Percentiles rank a stretch among this genome's conserved stretches.
Evolutionary conservation across 2,329 filamentous ascomycete genomes (phyloP).

Genomic region (Fusarium avenaceum): DNA sequence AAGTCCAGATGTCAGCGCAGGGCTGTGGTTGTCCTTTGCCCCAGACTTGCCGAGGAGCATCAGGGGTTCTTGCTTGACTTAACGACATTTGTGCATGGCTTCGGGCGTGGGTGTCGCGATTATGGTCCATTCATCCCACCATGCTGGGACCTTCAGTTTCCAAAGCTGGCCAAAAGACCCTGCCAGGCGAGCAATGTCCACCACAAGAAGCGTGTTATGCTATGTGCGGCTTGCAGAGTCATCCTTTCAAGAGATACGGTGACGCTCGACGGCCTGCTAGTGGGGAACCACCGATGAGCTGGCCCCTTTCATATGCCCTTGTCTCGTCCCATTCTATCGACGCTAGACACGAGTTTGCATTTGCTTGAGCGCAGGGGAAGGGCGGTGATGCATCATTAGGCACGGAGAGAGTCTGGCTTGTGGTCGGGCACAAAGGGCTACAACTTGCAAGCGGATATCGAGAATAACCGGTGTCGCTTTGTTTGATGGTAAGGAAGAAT

Average conservation of each 20-base stretch:
- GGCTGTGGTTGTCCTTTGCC: slow-evolving; percentile 46
- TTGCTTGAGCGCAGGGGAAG: slow-evolving; percentile 45
- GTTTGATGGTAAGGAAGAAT: slow-evolving; percentile 25
- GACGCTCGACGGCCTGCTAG: slow-evolving; percentile 46
- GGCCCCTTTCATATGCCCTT: slow-evolving; percentile 49
- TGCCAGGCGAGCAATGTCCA: slow-evolving; percentile 33
- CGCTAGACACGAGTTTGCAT: slow-evolving; percentile 46
- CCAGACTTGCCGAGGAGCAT: slow-evolving; percentile 43
- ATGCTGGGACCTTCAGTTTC: slow-evolving; percentile 24
- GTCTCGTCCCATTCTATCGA: slow-evolving; percentile 48
- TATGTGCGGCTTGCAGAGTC: slow-evolving; percentile 44
- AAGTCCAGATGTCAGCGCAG: slow-evolving; percentile 44
- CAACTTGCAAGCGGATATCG: slow-evolving; percentile 20
- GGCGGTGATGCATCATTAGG: slow-evolving; percentile 51
- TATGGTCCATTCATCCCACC: slow-evolving; percentile 40
- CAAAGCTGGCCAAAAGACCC: slow-evolving; percentile 36
- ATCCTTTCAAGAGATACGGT: slow-evolving; percentile 48
- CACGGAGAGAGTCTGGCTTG: slow-evolving; percentile 31
- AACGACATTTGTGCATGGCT: slow-evolving; percentile 38
- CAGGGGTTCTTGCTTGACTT: slow-evolving; percentile 43
- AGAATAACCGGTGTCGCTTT: slow-evolving; percentile 14
- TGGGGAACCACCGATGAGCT: slow-evolving; percentile 50
- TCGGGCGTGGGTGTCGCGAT: slow-evolving; percentile 28
- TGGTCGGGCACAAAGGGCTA: slow-evolving; percentile 46
- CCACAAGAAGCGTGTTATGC: slow-evolving; percentile 23